These are phyloP conservation scores for Saccharum officinarum DNA, from an alignment of 176 grass and related monocot species.

Conservation along the genomic window DNA sequence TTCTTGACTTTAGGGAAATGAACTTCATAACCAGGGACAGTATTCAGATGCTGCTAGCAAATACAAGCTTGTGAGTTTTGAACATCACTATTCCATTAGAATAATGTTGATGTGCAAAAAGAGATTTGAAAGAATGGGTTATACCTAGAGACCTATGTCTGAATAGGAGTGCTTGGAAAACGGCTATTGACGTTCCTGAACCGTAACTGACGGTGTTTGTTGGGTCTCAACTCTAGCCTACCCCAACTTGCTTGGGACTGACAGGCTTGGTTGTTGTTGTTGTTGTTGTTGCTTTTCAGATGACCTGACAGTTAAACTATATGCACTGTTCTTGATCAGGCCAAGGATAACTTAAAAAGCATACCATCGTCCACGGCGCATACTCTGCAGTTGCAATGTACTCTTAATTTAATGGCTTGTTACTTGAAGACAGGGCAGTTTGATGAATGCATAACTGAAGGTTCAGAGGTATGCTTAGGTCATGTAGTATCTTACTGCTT, in stretches of 20 bases:
- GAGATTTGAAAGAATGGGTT: too few species aligned
- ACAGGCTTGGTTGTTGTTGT: too few species aligned
- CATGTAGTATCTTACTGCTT: constrained; percentile 19
- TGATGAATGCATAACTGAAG: constrained; percentile 85
- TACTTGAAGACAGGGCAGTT: constrained; percentile 79
- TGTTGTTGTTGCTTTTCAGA: constrained; percentile 15
- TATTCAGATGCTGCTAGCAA: constrained; percentile 80
- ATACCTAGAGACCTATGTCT: too few species aligned
- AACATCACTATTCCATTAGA: constrained; percentile 6
- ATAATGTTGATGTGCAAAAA: constrained; percentile 1
- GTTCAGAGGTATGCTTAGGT: constrained; percentile 76
- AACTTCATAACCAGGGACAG: constrained; percentile 72
- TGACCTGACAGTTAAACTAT: background rate
- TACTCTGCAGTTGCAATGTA: constrained; percentile 76
- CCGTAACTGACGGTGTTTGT: too few species aligned
- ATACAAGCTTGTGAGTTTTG: constrained; percentile 80
- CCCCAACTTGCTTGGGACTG: too few species aligned
- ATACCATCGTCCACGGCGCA: constrained; percentile 50
- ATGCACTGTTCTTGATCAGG: constrained; percentile 52
- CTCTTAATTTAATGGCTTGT: constrained; percentile 98
- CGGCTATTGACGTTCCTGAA: too few species aligned
- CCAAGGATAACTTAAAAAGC: constrained; percentile 81
- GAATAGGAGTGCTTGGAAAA: too few species aligned
- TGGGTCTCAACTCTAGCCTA: too few species aligned
- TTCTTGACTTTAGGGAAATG: constrained; percentile 67